Base-by-base conservation (phyloP, 208 protist species). In the Acanthamoeba healyi region DNA sequence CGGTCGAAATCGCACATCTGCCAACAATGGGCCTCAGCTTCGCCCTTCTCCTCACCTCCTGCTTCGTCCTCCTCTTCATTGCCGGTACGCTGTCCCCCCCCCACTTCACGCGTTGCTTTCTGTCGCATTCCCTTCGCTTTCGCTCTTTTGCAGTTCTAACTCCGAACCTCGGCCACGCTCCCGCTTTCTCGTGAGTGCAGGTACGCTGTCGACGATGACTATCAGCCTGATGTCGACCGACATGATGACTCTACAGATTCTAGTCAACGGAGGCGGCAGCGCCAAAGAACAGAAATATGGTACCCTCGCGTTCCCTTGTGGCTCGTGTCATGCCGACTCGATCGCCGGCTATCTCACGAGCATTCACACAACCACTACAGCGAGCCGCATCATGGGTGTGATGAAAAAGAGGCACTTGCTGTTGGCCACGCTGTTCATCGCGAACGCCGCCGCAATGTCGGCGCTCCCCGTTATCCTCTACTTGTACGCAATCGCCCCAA, bases 151-250 rank as follows among this genome's bases (percentile, higher is more conserved):
- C 19, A 32, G 0, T 10, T 22, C 40, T 6, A 49, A 46, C 4
- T 49, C 15, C 40, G 12, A 79, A n/a, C 19, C 12, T 5, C 6
- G 0, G 9, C 32, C 2, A 5, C 46, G 51, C 0, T 58, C 5
- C 46, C n/a, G n/a, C 46, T 26, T 46, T 38, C 44, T 9, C 46
- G 26, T 38, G 15, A 49, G 1, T 61, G n/a, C 49, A 93, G 87
- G 87, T 29, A 26, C 95, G 32, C 95, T 96, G 89, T 96, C 94
- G 3, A 95, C 95, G 17, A 87, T 97, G 12, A 97, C 96, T 7
- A 96, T 97, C 29, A 95, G 96, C 4, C 74, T 97, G 34, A 90
- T 97, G 72, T 96, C 96, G 34, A 88, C 96, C 5, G 95, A 96
- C 54, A 61, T 92, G 26, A 96, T 94, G 70, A 82, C 26, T 1